Base-by-base conservation (phyloP, 2,329 filamentous ascomycete genomes). In the Paraphoma chrysanthemicola region DNA sequence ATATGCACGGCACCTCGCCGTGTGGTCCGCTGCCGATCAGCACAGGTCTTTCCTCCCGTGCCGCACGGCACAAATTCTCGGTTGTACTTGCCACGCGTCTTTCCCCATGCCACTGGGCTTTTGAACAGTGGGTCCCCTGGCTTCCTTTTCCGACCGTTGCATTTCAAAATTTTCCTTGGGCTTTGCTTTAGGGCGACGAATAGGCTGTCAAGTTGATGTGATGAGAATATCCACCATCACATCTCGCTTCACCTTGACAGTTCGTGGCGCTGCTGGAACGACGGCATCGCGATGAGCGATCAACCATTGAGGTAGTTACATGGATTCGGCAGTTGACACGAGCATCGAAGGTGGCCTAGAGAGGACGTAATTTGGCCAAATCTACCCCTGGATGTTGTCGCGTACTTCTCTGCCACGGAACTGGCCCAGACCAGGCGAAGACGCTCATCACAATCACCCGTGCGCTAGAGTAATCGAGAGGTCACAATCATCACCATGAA, bases 41-140 rank as follows among this genome's bases (percentile, higher is more conserved):
- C 14, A 18, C 43, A 12, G 29, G 43, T 29, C 10, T 30, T 29
- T 45, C 2, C 18, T 14, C 30, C 44, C 29, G 30, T 17, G 14
- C 44, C 44, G 44, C 44, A n/a, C 46, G 48, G 41, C 41, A 46
- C 42, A 48, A n/a, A 28, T 14, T 39, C 18, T 54, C 56, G 49
- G 48, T 53, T 53, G 48, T 39, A 56, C 33, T 44, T 51, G 49
- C 45, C 29, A n/a, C 33, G 9, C 23, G 23, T 23, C 23, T 23
- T 23, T 23, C 23, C 23, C 30, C 44, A 28, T 30, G 33, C 30
- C 45, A 23, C 44, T 42, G 23, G 44, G 48, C 45, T 38, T 48
- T 48, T 33, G 30, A 47, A 47, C 16, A 47, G 44, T 47, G 44
- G 44, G 17, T n/a, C 29, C 8, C 39, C 33, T 30, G 16, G 49